Conservation (phyloP, 1,284 basidiomycete species). For the Sanghuangporus sanghuang region DNA sequence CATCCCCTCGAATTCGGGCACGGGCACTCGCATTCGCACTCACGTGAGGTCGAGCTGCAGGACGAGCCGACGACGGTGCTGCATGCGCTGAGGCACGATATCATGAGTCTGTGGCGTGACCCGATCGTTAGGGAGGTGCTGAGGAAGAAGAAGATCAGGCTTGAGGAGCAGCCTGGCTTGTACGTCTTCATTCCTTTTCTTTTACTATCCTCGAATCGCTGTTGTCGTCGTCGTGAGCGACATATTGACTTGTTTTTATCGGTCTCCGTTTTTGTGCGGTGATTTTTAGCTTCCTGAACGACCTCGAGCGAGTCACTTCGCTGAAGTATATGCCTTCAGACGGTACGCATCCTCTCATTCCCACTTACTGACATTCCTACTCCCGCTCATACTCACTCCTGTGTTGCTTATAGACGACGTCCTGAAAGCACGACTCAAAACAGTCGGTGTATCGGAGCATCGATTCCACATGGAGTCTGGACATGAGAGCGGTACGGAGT, state of each 20-base stretch:
- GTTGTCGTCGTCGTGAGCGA: neutral
- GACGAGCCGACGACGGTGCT: slow-evolving; percentile 47
- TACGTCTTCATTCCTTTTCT: slow-evolving; percentile 30
- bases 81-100: slow-evolving; percentile 53
- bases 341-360: slow-evolving; percentile 6
- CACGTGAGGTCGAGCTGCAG: neutral
- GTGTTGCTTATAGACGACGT: slow-evolving; percentile 19
- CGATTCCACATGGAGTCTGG: slow-evolving; percentile 23
- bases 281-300: slow-evolving; percentile 20
- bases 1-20: neutral
- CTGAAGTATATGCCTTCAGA: slow-evolving; percentile 20
- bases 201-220: neutral
- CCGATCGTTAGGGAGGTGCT: slow-evolving; percentile 46
- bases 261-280: neutral
- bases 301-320: slow-evolving; percentile 20
- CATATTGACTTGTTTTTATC: neutral
- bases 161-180: slow-evolving; percentile 64
- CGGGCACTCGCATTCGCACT: neutral
- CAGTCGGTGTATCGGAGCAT: slow-evolving; percentile 24
- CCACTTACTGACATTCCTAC: neutral
- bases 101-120: slow-evolving; percentile 58
- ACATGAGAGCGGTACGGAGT: slow-evolving; percentile 22
- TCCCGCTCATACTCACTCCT: neutral
- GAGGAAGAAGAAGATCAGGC: slow-evolving; percentile 36
- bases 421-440: slow-evolving; percentile 23